phyloP scores from a whole-genome alignment of 768 basidiomycete species.

The Antrodiella citrinella region DNA sequence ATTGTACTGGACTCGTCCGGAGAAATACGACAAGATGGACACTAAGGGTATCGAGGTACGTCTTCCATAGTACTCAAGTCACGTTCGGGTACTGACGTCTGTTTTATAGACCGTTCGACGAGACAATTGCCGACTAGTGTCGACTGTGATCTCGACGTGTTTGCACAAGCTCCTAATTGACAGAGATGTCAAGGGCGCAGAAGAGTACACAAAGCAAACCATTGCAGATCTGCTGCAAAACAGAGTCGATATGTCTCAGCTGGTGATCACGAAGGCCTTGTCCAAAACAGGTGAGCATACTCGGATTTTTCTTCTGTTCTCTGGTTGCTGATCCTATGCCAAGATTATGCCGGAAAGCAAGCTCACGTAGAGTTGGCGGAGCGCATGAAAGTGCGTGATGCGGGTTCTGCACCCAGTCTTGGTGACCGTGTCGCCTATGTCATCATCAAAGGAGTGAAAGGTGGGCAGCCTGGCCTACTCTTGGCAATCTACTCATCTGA shows the following conservation, averaged over 20 bases:
- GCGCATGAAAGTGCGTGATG: constrained; percentile 93
- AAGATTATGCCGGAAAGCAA: constrained; percentile 92
- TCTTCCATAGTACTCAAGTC: constrained; percentile 1
- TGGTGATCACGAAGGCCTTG: constrained; percentile 97
- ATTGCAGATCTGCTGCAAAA: constrained; percentile 95
- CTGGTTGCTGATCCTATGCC: not conserved
- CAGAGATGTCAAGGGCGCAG: constrained; percentile 87
- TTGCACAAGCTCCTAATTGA: constrained; percentile 97
- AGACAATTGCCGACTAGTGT: constrained; percentile 97
- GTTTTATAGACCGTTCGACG: constrained; percentile 82
- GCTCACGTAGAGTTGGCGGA: constrained; percentile 95
- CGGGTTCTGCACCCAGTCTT: constrained; percentile 93
- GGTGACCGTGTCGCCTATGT: constrained; percentile 99
- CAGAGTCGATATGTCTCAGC: constrained; percentile 96
- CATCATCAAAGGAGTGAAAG: constrained; percentile 94
- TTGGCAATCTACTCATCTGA: not conserved
- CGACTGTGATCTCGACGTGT: constrained; percentile 96
- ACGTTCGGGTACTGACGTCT: not conserved
- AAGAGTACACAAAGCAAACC: constrained; percentile 90
- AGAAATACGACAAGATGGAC: constrained; percentile 99
- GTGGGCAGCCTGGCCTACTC: constrained; percentile 26
- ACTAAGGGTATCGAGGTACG: constrained; percentile 96
- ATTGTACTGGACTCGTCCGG: constrained; percentile 91
- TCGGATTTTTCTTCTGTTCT: not conserved
- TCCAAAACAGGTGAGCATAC: constrained; percentile 75